Evolutionary conservation across 371 early-diverging fungal genomes (phyloP).

Genomic region (Cokeromyces recurvatus): DNA sequence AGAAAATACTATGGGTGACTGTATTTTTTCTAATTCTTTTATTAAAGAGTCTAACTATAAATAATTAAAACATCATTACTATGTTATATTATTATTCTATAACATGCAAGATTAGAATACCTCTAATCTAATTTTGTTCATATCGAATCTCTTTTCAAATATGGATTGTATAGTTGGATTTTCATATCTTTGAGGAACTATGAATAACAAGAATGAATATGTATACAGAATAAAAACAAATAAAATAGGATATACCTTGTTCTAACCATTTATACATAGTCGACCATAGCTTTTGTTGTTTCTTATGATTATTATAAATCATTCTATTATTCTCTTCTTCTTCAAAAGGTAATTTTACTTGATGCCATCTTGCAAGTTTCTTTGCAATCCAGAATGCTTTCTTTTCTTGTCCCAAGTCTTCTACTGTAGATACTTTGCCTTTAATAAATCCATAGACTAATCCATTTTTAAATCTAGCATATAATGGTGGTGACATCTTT

Average conservation of each 20-base stretch:
- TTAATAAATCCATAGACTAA: conserved; percentile 87
- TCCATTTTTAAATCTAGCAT: conserved; percentile 86
- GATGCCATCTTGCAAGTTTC: conserved; percentile 80
- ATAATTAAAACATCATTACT: not conserved
- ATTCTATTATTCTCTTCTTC: too few relatives aligned
- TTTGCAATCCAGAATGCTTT: conserved; percentile 76
- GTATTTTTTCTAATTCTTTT: conserved; percentile 44
- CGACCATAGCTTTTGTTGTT: conserved; percentile 63
- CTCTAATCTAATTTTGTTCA: conserved; percentile 50
- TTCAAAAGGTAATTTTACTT: conserved; percentile 37
- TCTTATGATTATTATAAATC: too few relatives aligned
- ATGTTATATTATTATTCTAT: not conserved
- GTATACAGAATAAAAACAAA: too few relatives aligned
- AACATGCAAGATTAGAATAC: conserved; percentile 7
- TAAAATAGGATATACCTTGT: conserved; percentile 42
- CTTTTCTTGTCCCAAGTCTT: conserved; percentile 68
- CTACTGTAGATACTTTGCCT: conserved; percentile 64
- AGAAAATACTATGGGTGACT: conserved; percentile 84
- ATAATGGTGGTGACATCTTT: conserved; percentile 76
- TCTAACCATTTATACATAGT: conserved; percentile 80
- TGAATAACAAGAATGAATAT: not conserved
- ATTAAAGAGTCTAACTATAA: conserved; percentile 51
- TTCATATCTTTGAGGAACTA: conserved; percentile 65
- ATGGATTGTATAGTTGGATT: conserved; percentile 52
- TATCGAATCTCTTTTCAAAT: conserved; percentile 59